phyloP scores from a whole-genome alignment of 495 filamentous ascomycete species.

The Penicillium mononematosum region DNA sequence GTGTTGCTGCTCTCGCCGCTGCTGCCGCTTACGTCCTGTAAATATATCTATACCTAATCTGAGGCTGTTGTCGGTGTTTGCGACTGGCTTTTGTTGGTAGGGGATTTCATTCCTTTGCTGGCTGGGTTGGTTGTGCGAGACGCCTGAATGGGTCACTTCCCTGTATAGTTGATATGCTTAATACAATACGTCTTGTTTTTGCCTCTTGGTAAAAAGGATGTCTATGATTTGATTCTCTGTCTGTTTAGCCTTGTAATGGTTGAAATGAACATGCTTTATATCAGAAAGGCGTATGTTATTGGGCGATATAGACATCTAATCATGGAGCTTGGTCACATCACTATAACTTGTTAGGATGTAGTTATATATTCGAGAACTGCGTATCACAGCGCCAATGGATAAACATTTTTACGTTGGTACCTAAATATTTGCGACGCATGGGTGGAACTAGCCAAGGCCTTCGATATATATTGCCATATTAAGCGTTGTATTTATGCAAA shows the following conservation, averaged over 20 bases:
- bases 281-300: background rate
- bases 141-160: background rate
- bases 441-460: too few relatives aligned
- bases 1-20: constrained; percentile 30
- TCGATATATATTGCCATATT: too few relatives aligned
- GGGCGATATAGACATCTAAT: background rate
- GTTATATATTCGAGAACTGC: background rate
- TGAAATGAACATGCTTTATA: constrained; percentile 6
- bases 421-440: too few relatives aligned
- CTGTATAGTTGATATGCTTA: constrained; percentile 14
- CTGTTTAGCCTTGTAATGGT: constrained; percentile 45
- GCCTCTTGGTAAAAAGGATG: background rate
- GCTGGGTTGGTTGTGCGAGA: background rate
- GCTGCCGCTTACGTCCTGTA: constrained; percentile 37
- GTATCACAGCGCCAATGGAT: background rate
- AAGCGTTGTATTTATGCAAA: too few relatives aligned
- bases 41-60: constrained; percentile 27
- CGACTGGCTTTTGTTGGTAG: background rate
- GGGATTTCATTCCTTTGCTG: background rate
- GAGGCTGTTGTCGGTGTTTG: background rate
- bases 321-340: background rate
- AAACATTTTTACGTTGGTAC: too few relatives aligned
- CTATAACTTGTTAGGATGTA: background rate
- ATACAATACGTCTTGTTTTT: constrained; percentile 8
- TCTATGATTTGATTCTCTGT: constrained; percentile 22